Percentiles rank a stretch among this genome's conserved stretches.
phyloP scores from a whole-genome alignment of 208 protist genomes.

The Leishmania amazonensis region DNA sequence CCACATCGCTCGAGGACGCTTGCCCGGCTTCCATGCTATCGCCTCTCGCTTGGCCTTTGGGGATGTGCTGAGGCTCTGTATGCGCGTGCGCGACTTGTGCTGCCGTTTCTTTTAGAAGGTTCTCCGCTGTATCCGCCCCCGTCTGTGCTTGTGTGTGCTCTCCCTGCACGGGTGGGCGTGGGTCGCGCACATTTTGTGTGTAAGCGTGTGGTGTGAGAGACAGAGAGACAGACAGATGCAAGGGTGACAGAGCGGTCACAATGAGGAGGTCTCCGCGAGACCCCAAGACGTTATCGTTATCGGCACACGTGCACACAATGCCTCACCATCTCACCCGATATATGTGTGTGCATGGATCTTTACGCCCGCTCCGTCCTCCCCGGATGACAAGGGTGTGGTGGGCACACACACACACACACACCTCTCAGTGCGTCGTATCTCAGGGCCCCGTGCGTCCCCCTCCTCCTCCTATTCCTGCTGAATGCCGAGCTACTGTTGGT shows the following conservation, averaged over 20 bases:
- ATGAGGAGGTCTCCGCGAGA: neutral
- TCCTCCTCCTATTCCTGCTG: neutral
- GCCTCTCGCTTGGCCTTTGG: neutral
- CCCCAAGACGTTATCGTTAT: neutral
- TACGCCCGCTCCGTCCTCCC: too few relatives aligned
- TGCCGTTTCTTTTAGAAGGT: neutral
- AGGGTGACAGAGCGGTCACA: neutral
- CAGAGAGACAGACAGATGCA: neutral
- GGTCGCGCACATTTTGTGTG: neutral
- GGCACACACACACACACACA: neutral
- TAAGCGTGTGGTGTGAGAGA: slow-evolving; percentile 3
- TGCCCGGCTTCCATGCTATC: slow-evolving; percentile 7
- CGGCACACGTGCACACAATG: neutral
- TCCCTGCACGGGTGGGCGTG: neutral
- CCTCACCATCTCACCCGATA: too few relatives aligned
- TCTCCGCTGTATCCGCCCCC: neutral
- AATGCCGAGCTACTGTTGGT: neutral
- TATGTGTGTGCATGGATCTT: too few relatives aligned
- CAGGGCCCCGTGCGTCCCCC: neutral
- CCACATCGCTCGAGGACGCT: neutral
- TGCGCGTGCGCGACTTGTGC: neutral
- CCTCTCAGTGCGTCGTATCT: neutral
- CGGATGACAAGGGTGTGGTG: too few relatives aligned
- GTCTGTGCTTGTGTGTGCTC: neutral
- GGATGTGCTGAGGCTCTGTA: neutral